A percentile compares a stretch with the other conserved stretches of the same genome.
Evolutionary conservation across 176 grass and related monocot genomes (phyloP).

Genomic region (Musa beccarii): DNA sequence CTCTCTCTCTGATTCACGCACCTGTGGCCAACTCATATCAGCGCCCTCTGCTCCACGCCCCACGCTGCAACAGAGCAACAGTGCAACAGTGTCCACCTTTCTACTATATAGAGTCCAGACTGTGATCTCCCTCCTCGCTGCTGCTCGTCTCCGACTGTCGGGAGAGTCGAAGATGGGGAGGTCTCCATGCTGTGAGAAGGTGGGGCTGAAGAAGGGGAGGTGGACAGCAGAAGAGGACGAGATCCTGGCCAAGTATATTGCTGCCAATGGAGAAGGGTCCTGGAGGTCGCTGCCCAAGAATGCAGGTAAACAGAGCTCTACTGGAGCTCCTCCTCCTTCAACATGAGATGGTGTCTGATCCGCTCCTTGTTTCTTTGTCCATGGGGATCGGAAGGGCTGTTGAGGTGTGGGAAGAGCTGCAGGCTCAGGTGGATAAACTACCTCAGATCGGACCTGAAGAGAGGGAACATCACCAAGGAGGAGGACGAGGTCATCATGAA

Average conservation of each 20-base stretch:
- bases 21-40: not conserved
- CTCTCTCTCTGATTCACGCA: not conserved
- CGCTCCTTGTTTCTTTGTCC: too few species aligned
- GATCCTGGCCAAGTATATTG: conserved; percentile 32
- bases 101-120: not conserved
- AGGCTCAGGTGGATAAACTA: conserved; percentile 47
- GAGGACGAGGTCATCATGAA: conserved; percentile 36
- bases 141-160: too few species aligned
- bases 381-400: conserved; percentile 19
- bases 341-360: too few species aligned
- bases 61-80: not conserved
- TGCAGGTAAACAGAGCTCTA: conserved; percentile 20
- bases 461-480: conserved; percentile 32
- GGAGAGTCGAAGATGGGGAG: conserved; percentile 25
- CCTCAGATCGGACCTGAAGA: conserved; percentile 31
- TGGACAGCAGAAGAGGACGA: conserved; percentile 38
- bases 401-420: conserved; percentile 45
- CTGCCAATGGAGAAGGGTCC: conserved; percentile 34
- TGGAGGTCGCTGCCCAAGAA: conserved; percentile 50
- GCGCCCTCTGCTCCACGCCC: not conserved
- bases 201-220: conserved; percentile 37
- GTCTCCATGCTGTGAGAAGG: conserved; percentile 39
- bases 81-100: not conserved
- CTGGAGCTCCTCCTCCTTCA: too few species aligned
- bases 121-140: not conserved